Conservation (phyloP, 2,329 filamentous ascomycete genomes). For the Pseudocercospora cruenta region DNA sequence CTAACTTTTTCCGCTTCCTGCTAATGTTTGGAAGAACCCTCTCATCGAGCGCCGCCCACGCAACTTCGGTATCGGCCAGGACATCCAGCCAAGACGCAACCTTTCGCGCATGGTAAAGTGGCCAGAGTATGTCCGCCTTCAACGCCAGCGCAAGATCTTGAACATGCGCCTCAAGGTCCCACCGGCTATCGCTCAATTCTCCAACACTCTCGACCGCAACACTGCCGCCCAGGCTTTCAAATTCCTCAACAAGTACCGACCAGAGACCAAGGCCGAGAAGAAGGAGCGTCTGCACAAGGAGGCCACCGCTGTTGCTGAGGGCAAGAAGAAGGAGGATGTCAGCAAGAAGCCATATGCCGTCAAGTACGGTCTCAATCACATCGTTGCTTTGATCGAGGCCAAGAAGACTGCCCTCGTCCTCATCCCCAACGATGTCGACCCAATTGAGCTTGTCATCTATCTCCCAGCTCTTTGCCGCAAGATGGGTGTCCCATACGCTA, state of each 20-base stretch:
- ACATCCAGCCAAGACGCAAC: conserved; percentile 96
- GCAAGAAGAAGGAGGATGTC: conserved; percentile 99
- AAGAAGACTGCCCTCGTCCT: conserved; percentile 99
- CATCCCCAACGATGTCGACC: conserved; percentile 99
- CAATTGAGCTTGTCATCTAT: conserved; percentile 99
- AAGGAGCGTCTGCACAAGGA: conserved; percentile 99
- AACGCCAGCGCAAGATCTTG: conserved; percentile 94
- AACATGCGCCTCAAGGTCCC: conserved; percentile 98
- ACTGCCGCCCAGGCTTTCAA: conserved; percentile 97
- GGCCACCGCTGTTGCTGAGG: conserved; percentile 95
- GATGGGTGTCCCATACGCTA: conserved; percentile 99
- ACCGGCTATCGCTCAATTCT: conserved; percentile 95
- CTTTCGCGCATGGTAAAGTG: conserved; percentile 98
- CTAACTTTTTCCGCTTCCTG: not conserved
- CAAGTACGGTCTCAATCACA: conserved; percentile 99
- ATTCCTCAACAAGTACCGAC: conserved; percentile 99
- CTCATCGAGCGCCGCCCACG: conserved; percentile 97
- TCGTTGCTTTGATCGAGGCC: conserved; percentile 95
- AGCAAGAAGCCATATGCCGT: conserved; percentile 99
- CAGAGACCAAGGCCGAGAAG: conserved; percentile 99
- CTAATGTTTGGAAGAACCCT: conserved; percentile 72
- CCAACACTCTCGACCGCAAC: conserved; percentile 95
- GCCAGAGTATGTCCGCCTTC: conserved; percentile 98
- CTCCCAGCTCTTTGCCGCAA: conserved; percentile 98
- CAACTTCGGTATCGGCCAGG: conserved; percentile 99